Base-by-base conservation (phyloP, 2,329 filamentous ascomycete species). In the Periglandula ipomoeae region DNA sequence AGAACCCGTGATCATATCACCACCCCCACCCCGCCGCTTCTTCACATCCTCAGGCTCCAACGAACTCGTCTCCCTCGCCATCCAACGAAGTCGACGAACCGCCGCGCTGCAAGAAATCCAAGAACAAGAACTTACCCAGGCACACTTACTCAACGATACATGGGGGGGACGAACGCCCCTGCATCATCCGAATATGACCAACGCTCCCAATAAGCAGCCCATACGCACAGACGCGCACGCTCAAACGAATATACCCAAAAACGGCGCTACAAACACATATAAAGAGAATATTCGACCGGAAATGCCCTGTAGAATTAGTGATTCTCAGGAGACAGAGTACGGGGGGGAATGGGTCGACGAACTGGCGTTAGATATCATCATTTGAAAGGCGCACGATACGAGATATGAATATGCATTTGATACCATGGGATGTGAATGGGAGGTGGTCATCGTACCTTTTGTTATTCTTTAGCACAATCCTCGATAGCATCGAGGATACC, bases 331-430 rank as follows among this genome's bases (percentile, higher is more conserved):
- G 55, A 59, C 65, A 1, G 64, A 67, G 22, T 69, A 68, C 17
- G 66, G 66, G 5, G 66, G 66, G 3, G 64, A 58, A 10, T 69
- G 66, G 66, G 53, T 68, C 4, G 66, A 69, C 23, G 65, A 69
- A 17, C 52, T 65, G n/a, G 63, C 59, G 1, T 49, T 58, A 5
- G 65, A 67, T 23, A 44, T 66, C 32, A 24, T 48, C n/a, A 26
- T 56, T 34, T 59, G 46, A 57, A 35, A 43, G 15, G 4, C 35
- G 15, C n/a, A 39, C 23, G 8, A 41, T 30, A 34, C n/a, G 24
- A 17, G 37, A n/a, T 24, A 47, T 26, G 37, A 20, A 20, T 32
- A 23, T 5, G 23, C 15, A 26, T 26, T 42, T 20, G 39, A 42
- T 20, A 27, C 39, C 23, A 42, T 9, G 23, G 23, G 39, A 19